Conservation (phyloP, 306 rosid species). For the Gleditsia sinensis region DNA sequence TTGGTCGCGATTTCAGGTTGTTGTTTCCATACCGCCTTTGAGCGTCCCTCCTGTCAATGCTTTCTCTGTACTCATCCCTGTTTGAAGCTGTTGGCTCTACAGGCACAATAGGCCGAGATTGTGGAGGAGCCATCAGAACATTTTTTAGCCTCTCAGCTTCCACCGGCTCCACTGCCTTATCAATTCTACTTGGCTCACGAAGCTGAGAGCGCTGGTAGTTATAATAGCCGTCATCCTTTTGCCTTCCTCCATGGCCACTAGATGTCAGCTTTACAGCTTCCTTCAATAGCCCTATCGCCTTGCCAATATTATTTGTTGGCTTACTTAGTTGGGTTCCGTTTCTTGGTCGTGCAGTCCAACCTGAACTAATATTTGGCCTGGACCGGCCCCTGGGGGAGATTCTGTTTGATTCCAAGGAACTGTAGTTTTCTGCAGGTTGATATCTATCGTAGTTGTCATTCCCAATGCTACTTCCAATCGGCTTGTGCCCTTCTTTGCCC, state of each 20-base stretch:
- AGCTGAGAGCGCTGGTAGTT: not conserved
- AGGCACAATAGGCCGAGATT: too few relatives aligned
- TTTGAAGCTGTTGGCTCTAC: conserved; percentile 3
- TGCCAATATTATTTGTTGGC: conserved; percentile 46
- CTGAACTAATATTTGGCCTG: not conserved
- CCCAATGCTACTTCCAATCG: conserved; percentile 19
- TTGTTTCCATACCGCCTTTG: conserved; percentile 29
- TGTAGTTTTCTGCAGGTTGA: conserved; percentile 1
- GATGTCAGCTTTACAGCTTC: conserved; percentile 22
- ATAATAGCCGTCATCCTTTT: not conserved
- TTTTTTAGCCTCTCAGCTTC: conserved; percentile 36
- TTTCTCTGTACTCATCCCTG: conserved; percentile 8
- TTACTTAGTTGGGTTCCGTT: conserved; percentile 38
- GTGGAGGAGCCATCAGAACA: too few relatives aligned
- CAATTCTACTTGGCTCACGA: not conserved
- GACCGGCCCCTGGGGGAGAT: too few relatives aligned
- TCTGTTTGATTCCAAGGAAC: too few relatives aligned
- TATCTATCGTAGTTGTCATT: conserved; percentile 7
- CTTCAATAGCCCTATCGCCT: conserved; percentile 37
- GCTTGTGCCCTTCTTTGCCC: conserved; percentile 32
- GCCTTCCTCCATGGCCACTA: not conserved
- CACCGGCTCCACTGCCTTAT: conserved; percentile 30
- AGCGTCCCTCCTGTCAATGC: conserved; percentile 29
- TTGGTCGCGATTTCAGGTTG: not conserved
- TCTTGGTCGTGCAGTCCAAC: conserved; percentile 29